Evolutionary conservation across 345 rosid species (phyloP).

Genomic region (Brassica nigra): DNA sequence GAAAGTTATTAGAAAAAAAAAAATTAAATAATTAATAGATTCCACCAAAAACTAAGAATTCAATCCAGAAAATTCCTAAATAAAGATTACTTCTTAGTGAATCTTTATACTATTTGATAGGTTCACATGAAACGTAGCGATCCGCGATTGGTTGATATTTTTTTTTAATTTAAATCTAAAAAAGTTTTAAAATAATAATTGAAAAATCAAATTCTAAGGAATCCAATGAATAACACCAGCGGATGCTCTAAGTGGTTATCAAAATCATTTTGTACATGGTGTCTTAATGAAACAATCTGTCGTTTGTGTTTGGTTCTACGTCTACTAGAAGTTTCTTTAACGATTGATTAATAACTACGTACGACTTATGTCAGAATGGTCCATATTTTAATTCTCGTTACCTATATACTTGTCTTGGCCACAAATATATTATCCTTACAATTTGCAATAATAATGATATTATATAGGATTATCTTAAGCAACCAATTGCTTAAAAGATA

Average conservation of each 20-base stretch:
- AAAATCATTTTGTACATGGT: constrained; percentile 20
- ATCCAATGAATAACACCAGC: too few species aligned
- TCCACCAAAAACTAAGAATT: too few species aligned
- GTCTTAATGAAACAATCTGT: constrained; percentile 25
- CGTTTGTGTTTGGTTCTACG: constrained; percentile 31
- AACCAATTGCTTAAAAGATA: background rate
- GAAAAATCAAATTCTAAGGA: too few species aligned
- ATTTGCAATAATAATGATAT: constrained; percentile 2
- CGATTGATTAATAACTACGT: constrained; percentile 6
- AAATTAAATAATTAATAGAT: too few species aligned
- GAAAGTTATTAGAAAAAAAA: too few species aligned
- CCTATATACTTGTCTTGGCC: constrained; percentile 9
- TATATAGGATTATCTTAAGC: constrained; percentile 6
- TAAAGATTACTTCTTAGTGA: too few species aligned
- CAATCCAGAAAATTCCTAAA: too few species aligned
- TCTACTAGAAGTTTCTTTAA: constrained; percentile 14
- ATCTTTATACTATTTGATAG: too few species aligned
- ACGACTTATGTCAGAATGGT: constrained; percentile 14
- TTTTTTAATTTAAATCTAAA: too few species aligned
- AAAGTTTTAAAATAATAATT: too few species aligned
- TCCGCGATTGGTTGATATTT: too few species aligned
- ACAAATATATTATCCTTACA: constrained; percentile 12
- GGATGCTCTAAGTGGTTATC: constrained; percentile 19
- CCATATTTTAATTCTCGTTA: background rate
- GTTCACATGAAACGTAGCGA: too few species aligned